Base-by-base conservation (phyloP, 2,329 filamentous ascomycete species). In the Tolypocladium cylindrosporum region DNA sequence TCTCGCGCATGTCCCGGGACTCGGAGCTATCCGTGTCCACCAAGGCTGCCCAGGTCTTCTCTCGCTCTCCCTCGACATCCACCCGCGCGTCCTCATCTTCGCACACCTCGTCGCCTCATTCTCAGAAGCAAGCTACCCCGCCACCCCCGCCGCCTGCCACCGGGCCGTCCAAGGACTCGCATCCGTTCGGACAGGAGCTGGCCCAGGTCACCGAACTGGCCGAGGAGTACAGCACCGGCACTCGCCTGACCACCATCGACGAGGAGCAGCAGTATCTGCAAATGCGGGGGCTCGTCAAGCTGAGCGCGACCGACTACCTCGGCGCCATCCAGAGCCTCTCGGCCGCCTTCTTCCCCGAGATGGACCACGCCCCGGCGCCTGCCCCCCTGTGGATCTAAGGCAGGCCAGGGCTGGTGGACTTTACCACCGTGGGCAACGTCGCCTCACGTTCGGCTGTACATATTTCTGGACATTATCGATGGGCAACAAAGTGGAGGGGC, bases 191-290 rank as follows among this genome's bases (percentile, higher is more conserved):
- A 56, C 86, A 88, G 55, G 94, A 99, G 73, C 78, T 97, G 56
- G 91, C 90, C 58, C 89, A 97, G 73, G 90, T 97, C 31, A 91
- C 91, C 56, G 94, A 97, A 73, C 82, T 97, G 19, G 93, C 88
- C 0, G 94, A 97, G 74, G 92, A 97, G 72, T 93, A 91, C 65
- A 85, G 85, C 48, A 79, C 85, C 37, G 80, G 81, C 61, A 79
- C 84, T 42, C 74, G 79, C 61, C 69, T 82, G 60, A 79, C 80
- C n/a, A 77, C 85, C 52, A 75, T 86, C 43, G 87, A 92, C 51
- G 88, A 90, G 57, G 72, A 75, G 55, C 81, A 90, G 66, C 77
- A 83, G 63, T 83, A 87, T 59, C 83, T 97, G 68, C 72, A 80
- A 59, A 78, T 81, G 31, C 84, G 83, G 61, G 90, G 90, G 2